Evolutionary conservation across 805 yeast species (phyloP).

Genomic region (Ogataea paraovalis): DNA sequence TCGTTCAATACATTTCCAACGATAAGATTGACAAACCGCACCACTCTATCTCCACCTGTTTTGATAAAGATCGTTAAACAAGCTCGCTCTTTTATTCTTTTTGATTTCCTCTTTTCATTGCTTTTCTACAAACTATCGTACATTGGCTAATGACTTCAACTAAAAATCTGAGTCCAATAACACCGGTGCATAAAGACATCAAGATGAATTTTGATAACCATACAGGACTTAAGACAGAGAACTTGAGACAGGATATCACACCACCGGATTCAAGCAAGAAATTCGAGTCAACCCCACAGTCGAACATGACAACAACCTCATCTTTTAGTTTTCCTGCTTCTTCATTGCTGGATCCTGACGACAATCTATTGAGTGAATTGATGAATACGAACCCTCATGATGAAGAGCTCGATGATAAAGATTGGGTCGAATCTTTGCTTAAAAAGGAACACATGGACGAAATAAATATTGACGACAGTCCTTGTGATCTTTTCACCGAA

Average conservation of each 20-base stretch:
- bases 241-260: slow-evolving; percentile 1
- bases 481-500: slow-evolving; percentile 12
- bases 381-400: slow-evolving; percentile 7
- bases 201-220: background rate
- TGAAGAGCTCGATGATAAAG: slow-evolving; percentile 13
- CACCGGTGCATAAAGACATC: background rate
- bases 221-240: background rate
- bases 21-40: too few relatives aligned
- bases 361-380: slow-evolving; percentile 13
- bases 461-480: slow-evolving; percentile 9
- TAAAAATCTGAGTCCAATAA: background rate
- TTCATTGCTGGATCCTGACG: slow-evolving; percentile 10
- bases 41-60: too few relatives aligned
- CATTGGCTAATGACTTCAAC: background rate
- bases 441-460: slow-evolving; percentile 10
- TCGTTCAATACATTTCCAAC: background rate
- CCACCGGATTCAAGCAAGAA: slow-evolving; percentile 7
- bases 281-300: background rate
- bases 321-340: slow-evolving; percentile 4
- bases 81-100: background rate
- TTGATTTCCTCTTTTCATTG: background rate
- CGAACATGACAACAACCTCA: background rate
- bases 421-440: slow-evolving; percentile 19
- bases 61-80: too few relatives aligned
- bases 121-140: background rate